Evolutionary conservation across 768 basidiomycete species (phyloP), one percentile per base, ranked within the genome.

Genomic region (Pisolithus sp.): DNA sequence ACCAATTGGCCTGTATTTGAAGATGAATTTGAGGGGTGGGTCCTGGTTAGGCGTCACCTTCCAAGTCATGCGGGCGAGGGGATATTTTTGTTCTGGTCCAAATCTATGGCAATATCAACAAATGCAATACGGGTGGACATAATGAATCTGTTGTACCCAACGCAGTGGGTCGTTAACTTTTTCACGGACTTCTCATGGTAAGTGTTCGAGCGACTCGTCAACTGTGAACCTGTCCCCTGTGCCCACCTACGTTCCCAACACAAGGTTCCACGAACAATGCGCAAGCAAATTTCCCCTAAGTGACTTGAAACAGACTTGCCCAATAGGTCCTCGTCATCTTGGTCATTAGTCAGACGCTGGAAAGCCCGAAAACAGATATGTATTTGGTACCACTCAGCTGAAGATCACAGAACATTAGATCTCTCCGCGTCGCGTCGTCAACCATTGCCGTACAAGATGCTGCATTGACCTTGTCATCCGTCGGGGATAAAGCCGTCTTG

Each of bases 261-360:
- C 18, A 20, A 1, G n/a, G n/a, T 1, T n/a, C 63, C n/a, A n/a
- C 63, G 50, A 7, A 0, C 0, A 5, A n/a, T 0, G n/a, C n/a
- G 18, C 28, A 62, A n/a, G 8, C 24, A 13, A 12, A 62, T 63
- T n/a, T 58, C 50, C n/a, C 58, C 62, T 1, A 63, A 39, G 24
- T 48, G 28, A 17, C 50, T 53, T 13, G 54, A 43, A 7, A 41
- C 24, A 18, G 38, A n/a, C 37, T 53, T 47, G 3, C 53, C 42
- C 23, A 58, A 37, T 44, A 59, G 50, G 7, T 48, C 51, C 45
- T 60, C 63, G 8, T 62, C 63, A 23, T 65, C 61, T 64, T 30
- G 17, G 24, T 9, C 8, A 7, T 10, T 39, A 3, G 13, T 34
- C 37, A 49, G 36, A 47, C 28, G 4, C n/a, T 15, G 2, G 24